Evolutionary conservation across 2,329 filamentous ascomycete genomes (phyloP).

Genomic region (Alternaria hordeiaustralica): DNA sequence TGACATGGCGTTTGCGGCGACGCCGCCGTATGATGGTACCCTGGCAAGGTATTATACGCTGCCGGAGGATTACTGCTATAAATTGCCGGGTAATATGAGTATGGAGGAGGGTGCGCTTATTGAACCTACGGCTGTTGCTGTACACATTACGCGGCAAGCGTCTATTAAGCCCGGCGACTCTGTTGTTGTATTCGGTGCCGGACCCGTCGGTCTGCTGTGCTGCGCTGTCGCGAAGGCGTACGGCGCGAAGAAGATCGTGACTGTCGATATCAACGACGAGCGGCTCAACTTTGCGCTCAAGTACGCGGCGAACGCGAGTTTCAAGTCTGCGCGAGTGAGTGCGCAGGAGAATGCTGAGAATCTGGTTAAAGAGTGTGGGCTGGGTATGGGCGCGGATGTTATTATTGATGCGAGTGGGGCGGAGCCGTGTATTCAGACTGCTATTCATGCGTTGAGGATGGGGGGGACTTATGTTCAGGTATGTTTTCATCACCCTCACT

Average conservation of each 20-base stretch:
- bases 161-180: conserved; percentile 52
- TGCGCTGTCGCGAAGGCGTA: conserved; percentile 84
- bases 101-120: conserved; percentile 89
- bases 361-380: conserved; percentile 67
- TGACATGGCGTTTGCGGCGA: conserved; percentile 70
- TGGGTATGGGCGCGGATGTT: conserved; percentile 61
- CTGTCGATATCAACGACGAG: conserved; percentile 82
- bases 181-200: conserved; percentile 58
- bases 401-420: conserved; percentile 58
- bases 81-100: conserved; percentile 77
- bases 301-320: conserved; percentile 72
- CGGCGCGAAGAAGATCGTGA: conserved; percentile 84
- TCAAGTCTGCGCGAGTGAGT: conserved; percentile 64
- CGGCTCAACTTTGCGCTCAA: conserved; percentile 79
- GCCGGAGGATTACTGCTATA: conserved; percentile 91
- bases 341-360: conserved; percentile 76
- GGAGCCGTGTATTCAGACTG: conserved; percentile 57
- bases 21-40: conserved; percentile 90
- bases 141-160: conserved; percentile 58
- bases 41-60: conserved; percentile 84
- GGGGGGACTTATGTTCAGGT: conserved; percentile 58
- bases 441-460: conserved; percentile 56
- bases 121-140: conserved; percentile 65
- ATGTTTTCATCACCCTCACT: conserved; percentile 5
- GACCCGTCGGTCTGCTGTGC: conserved; percentile 80